A percentile compares a stretch with the other conserved stretches of the same genome.
Conservation (phyloP, 805 yeast genomes). For the Metschnikowia lunata region DNA sequence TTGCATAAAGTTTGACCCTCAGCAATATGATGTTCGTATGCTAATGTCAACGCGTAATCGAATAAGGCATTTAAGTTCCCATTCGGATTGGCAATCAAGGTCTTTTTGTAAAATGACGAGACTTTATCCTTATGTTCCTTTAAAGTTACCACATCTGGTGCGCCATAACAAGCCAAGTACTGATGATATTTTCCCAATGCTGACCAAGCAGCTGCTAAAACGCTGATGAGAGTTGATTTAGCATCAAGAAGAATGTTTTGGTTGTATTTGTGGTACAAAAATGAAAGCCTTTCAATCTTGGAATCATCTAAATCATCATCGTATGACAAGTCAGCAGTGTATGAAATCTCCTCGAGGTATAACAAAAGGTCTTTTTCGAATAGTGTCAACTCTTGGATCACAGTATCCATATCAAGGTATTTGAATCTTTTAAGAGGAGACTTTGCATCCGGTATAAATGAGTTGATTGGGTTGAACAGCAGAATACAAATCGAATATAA, state of each 20-base stretch:
- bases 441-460: constrained; percentile 17
- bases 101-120: constrained; percentile 28
- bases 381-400: constrained; percentile 18
- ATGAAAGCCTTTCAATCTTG: constrained; percentile 23
- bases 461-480: constrained; percentile 35
- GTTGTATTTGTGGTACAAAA: constrained; percentile 34
- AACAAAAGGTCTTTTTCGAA: constrained; percentile 18
- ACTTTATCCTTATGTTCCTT: constrained; percentile 15
- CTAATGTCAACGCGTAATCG: constrained; percentile 47
- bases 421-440: constrained; percentile 20
- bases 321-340: constrained; percentile 25
- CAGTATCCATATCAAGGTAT: constrained; percentile 20
- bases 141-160: constrained; percentile 21
- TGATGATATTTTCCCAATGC: constrained; percentile 31
- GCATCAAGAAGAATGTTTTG: constrained; percentile 27
- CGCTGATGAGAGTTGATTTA: constrained; percentile 23
- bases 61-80: constrained; percentile 26
- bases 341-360: constrained; percentile 24
- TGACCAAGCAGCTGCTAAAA: constrained; percentile 36
- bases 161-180: constrained; percentile 25
- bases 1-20: constrained; percentile 46
- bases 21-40: constrained; percentile 39
- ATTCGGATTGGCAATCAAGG: constrained; percentile 34
- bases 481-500: constrained; percentile 29
- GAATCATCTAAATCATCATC: constrained; percentile 18